Evolutionary conservation across 2,329 filamentous ascomycete species (phyloP).

Genomic region (Exophiala lecanii-corni): DNA sequence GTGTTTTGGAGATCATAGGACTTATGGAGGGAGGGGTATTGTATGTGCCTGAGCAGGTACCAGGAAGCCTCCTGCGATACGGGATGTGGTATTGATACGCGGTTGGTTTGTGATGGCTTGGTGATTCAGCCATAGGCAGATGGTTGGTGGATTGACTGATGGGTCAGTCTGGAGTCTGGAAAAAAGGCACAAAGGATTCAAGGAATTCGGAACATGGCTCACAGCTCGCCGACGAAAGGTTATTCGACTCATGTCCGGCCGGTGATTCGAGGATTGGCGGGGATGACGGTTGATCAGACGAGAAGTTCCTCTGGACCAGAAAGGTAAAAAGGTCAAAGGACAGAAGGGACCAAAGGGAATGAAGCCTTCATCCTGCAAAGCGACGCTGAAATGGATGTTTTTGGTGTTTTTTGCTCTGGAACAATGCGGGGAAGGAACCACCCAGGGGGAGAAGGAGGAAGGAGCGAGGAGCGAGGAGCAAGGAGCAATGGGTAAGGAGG

Average conservation of each 20-base stretch:
- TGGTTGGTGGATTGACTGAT: too few relatives aligned
- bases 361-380: background rate
- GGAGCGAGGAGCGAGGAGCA: too few relatives aligned
- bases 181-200: too few relatives aligned
- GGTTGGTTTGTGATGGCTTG: too few relatives aligned
- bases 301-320: background rate
- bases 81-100: background rate
- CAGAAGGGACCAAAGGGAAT: constrained; percentile 6
- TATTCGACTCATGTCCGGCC: too few relatives aligned
- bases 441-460: background rate
- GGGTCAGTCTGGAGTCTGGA: too few relatives aligned
- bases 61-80: too few relatives aligned
- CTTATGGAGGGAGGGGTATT: background rate
- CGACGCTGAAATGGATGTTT: background rate
- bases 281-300: background rate
- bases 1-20: too few relatives aligned
- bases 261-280: constrained; percentile 1
- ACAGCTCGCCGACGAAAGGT: constrained; percentile 7
- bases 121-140: too few relatives aligned
- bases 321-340: too few relatives aligned
- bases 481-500: background rate
- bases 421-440: constrained; percentile 9
- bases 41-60: too few relatives aligned
- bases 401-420: too few relatives aligned
- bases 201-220: constrained; percentile 1